Evolutionary conservation across 306 rosid species (phyloP).

Genomic region (Gastrolobium villosum): DNA sequence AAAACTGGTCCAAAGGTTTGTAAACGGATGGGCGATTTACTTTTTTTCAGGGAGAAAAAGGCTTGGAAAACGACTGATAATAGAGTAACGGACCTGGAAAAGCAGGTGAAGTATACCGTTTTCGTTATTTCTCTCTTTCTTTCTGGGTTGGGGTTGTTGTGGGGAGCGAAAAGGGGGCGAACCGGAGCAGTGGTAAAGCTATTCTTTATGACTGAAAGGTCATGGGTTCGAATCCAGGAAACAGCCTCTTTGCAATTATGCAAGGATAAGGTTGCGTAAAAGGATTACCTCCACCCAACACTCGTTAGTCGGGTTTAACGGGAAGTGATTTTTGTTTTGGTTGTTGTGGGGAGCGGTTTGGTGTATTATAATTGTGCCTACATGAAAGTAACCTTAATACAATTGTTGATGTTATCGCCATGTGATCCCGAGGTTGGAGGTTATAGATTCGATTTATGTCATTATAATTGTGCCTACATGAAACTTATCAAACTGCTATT

Average conservation of each 20-base stretch:
- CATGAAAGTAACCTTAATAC: background rate
- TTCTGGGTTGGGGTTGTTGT: background rate
- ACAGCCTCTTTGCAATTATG: too few relatives aligned
- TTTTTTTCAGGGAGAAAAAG: constrained; percentile 67
- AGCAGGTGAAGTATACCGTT: constrained; percentile 64
- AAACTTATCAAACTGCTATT: constrained; percentile 39
- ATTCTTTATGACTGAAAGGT: too few relatives aligned
- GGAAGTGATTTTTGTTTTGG: too few relatives aligned
- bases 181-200: too few relatives aligned
- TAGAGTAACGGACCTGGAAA: constrained; percentile 66
- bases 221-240: too few relatives aligned
- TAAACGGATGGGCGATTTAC: constrained; percentile 29
- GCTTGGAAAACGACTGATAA: constrained; percentile 53
- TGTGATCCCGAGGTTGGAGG: too few relatives aligned
- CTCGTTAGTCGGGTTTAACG: too few relatives aligned
- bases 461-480: background rate
- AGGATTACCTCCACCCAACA: too few relatives aligned
- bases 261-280: too few relatives aligned
- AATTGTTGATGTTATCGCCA: too few relatives aligned
- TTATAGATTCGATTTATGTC: too few relatives aligned
- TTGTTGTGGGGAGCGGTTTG: background rate
- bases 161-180: too few relatives aligned
- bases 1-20: constrained; percentile 21
- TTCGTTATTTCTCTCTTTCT: constrained; percentile 7
- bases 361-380: background rate